These are phyloP conservation scores for Clavariopsis aquatica DNA, from an alignment of 495 filamentous ascomycete species.

Conservation along the genomic window DNA sequence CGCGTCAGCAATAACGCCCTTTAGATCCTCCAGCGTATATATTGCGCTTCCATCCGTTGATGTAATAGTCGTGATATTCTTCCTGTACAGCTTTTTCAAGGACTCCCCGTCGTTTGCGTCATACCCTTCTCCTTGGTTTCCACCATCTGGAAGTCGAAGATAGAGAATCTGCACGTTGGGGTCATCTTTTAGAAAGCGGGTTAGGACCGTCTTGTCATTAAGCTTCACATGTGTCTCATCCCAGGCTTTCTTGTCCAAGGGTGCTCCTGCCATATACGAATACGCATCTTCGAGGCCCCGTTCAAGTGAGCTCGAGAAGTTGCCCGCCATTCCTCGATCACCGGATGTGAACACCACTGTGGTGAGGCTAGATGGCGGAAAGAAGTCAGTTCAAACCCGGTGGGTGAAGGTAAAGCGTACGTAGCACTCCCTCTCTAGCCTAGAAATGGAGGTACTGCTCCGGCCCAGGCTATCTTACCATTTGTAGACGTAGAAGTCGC, in stretches of 20 bases:
- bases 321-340: slow-evolving; percentile 13
- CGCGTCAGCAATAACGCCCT: slow-evolving; percentile 3
- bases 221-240: slow-evolving; percentile 5
- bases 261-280: slow-evolving; percentile 15
- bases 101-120: slow-evolving; percentile 57
- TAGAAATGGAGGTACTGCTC: background rate
- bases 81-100: slow-evolving; percentile 59
- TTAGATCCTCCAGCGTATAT: slow-evolving; percentile 9
- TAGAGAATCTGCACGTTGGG: slow-evolving; percentile 19
- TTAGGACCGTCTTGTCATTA: background rate
- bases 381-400: background rate
- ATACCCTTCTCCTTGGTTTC: slow-evolving; percentile 13
- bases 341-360: slow-evolving; percentile 27
- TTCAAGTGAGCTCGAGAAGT: slow-evolving; percentile 18
- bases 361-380: background rate
- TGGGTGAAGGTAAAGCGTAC: background rate
- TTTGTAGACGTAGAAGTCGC: slow-evolving; percentile 31
- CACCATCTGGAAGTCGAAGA: slow-evolving; percentile 22
- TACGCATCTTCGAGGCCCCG: slow-evolving; percentile 18
- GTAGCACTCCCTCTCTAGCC: background rate
- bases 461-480: background rate
- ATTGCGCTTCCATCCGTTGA: slow-evolving; percentile 2
- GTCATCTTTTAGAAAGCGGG: slow-evolving; percentile 8
- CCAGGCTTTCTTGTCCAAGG: slow-evolving; percentile 2
- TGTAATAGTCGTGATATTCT: slow-evolving; percentile 39